Base-by-base conservation (phyloP, 306 rosid species). In the Purshia tridentata region DNA sequence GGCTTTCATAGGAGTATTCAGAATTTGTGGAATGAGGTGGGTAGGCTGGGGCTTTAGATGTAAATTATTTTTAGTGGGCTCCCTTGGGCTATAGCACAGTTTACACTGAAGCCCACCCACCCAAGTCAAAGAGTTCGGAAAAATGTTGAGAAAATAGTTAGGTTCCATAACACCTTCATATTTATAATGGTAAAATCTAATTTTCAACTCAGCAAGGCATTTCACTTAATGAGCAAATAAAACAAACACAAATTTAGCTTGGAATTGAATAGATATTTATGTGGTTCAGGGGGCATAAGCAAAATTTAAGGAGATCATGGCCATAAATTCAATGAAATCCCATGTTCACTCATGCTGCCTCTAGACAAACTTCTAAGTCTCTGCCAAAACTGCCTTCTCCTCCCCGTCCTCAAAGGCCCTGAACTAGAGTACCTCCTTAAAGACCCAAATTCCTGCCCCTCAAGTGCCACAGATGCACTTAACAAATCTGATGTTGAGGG, bases 301-400 rank as follows among this genome's bases (percentile, higher is more conserved):
- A 29, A 29, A 29, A 29, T 29, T 29, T 29, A 29, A 29, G 35
- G 35, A 29, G 35, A 29, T 29, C 35, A 29, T 29, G 35, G 35
- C 88, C 87, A 82, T 40, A 69, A 75, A 80, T 84, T 86, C 41
- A 78, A 69, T 58, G 97, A 63, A 70, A 77, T 83, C 35, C 92
- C 96, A 89, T 86, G 92, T 72, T 90, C 98, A 68, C 93, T 93
- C 66, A 78, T 44, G 71, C 97, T 86, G 66, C 97, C 93, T 80
- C 89, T 66, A 8, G 98, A 88, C 78, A 82, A 81, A 78, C 86
- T 81, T 75, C 77, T 76, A 76, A 91, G 75, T 74, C 86, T 88
- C 76, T 85, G 86, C 98, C 98, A 89, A 29, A 93, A 86, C 35
- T 83, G 87, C 63, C 23, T 85, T 71, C 75, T 89, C 66, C 72